These are phyloP conservation scores for Plasmodium sp. DNA, from an alignment of 169 alveolate genomes.

Conservation along the genomic window DNA sequence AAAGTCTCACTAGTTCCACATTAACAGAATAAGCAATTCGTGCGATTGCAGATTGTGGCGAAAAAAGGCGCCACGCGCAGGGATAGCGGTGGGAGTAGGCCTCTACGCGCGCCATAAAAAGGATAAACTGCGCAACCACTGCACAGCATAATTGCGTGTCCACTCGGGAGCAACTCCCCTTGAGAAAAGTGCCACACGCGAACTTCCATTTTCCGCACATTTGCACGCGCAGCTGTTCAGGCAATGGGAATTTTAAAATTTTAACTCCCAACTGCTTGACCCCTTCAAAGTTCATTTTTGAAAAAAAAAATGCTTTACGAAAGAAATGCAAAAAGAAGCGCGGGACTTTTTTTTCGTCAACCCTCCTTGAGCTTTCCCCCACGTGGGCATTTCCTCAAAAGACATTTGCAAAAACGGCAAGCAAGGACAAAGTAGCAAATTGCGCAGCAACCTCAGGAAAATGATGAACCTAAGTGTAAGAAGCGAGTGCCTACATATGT, in stretches of 20 bases:
- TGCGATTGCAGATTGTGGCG: background rate
- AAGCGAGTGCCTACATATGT: background rate
- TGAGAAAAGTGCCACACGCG: background rate
- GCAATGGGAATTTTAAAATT: background rate
- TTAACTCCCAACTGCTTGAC: background rate
- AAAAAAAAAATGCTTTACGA: background rate
- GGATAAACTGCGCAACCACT: background rate
- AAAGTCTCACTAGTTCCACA: background rate
- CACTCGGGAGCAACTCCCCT: background rate
- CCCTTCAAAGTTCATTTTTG: background rate
- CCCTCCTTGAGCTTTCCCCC: background rate
- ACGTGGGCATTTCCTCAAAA: background rate
- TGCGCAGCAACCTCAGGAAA: background rate
- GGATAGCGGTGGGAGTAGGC: background rate
- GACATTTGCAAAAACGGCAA: background rate
- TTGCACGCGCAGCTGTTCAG: background rate
- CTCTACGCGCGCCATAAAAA: background rate
- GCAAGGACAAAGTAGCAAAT: background rate
- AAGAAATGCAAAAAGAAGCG: background rate
- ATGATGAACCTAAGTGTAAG: background rate
- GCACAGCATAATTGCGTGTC: background rate
- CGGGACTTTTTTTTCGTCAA: background rate
- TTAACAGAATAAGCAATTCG: background rate
- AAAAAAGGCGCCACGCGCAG: background rate
- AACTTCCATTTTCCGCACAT: background rate